These are phyloP conservation scores for Cladophialophora immunda DNA, from an alignment of 2,329 filamentous ascomycete species.

Conservation along the genomic window DNA sequence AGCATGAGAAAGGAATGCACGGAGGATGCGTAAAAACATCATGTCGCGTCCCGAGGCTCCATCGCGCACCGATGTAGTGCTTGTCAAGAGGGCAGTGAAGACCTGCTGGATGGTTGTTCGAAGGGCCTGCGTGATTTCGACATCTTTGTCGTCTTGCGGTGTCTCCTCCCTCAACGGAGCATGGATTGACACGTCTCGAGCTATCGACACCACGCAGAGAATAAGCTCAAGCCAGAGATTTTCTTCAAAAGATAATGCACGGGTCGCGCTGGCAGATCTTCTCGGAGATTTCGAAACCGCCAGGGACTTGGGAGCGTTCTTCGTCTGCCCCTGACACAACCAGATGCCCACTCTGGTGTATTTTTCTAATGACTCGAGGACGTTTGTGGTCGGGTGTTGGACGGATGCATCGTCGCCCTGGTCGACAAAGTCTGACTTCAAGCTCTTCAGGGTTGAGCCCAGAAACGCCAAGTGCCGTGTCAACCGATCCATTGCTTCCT, in stretches of 20 bases:
- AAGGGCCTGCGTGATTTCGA: slow-evolving; percentile 69
- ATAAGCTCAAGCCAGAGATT: slow-evolving; percentile 72
- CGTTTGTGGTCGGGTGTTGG: slow-evolving; percentile 73
- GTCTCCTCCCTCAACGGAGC: slow-evolving; percentile 24
- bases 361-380: slow-evolving; percentile 82
- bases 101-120: slow-evolving; percentile 86
- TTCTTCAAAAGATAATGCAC: slow-evolving; percentile 68
- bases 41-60: slow-evolving; percentile 59
- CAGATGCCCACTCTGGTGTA: slow-evolving; percentile 94
- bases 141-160: neutral
- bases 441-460: slow-evolving; percentile 70
- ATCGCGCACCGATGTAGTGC: slow-evolving; percentile 65
- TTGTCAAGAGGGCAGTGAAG: slow-evolving; percentile 84
- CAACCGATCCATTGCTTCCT: slow-evolving; percentile 83
- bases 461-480: slow-evolving; percentile 82
- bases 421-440: slow-evolving; percentile 54
- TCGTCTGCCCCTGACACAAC: slow-evolving; percentile 86
- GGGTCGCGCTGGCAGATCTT: slow-evolving; percentile 56
- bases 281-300: slow-evolving; percentile 47
- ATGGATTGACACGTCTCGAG: slow-evolving; percentile 64
- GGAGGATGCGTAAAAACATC: slow-evolving; percentile 87
- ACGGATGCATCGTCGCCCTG: slow-evolving; percentile 66
- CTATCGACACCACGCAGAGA: slow-evolving; percentile 69
- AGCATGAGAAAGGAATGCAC: slow-evolving; percentile 85
- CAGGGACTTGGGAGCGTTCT: slow-evolving; percentile 47